Evolutionary conservation across 495 filamentous ascomycete species (phyloP).

Genomic region (Penicillium cosmopolitanum): DNA sequence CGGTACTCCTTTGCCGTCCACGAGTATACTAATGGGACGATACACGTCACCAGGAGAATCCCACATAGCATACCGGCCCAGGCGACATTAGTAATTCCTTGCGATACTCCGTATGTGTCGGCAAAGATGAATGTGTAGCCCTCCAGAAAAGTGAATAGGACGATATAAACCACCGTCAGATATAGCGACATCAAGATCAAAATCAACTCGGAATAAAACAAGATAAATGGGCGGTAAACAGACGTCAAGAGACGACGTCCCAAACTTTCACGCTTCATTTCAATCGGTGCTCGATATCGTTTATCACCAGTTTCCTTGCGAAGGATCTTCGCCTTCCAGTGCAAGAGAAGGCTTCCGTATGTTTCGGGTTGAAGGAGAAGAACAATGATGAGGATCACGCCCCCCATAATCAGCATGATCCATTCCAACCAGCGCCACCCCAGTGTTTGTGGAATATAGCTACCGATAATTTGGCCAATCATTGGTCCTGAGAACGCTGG

Average conservation of each 20-base stretch:
- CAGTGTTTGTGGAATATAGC: conserved; percentile 40
- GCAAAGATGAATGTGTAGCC: conserved; percentile 65
- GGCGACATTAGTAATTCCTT: conserved; percentile 52
- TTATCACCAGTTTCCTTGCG: conserved; percentile 44
- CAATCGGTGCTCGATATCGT: conserved; percentile 39
- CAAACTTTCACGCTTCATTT: conserved; percentile 36
- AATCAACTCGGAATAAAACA: conserved; percentile 44
- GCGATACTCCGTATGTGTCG: conserved; percentile 53
- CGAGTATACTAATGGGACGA: conserved; percentile 53
- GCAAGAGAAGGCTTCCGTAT: conserved; percentile 47
- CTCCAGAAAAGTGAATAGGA: conserved; percentile 63
- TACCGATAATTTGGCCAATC: conserved; percentile 47
- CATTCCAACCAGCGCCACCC: conserved; percentile 51
- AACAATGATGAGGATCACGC: conserved; percentile 34
- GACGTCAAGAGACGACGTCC: conserved; percentile 28
- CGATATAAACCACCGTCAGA: conserved; percentile 60
- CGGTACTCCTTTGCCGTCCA: conserved; percentile 5
- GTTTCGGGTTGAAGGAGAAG: conserved; percentile 51
- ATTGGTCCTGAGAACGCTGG: conserved; percentile 42
- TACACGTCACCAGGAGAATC: conserved; percentile 44
- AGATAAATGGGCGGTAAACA: conserved; percentile 44
- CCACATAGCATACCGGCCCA: conserved; percentile 61
- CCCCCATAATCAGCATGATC: conserved; percentile 47
- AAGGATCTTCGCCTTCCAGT: conserved; percentile 49
- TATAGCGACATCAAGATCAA: conserved; percentile 56